phyloP scores from a whole-genome alignment of 495 filamentous ascomycete species.

The Daldinia concentrica region DNA sequence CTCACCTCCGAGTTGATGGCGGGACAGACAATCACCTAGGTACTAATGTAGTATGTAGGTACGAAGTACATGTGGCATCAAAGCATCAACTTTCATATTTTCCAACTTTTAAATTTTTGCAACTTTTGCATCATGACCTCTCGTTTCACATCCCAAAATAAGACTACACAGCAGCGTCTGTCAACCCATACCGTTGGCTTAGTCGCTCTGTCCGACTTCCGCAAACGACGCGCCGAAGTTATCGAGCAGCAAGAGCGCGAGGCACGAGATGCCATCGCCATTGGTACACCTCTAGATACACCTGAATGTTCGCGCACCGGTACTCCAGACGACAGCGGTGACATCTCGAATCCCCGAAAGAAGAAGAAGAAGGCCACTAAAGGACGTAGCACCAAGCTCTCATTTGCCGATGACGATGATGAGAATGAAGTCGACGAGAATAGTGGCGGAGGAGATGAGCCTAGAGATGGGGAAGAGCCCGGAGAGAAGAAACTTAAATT shows the following conservation, averaged over 20 bases:
- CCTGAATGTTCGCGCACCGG: conserved; percentile 52
- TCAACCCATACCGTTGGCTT: conserved; percentile 93
- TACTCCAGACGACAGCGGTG: conserved; percentile 51
- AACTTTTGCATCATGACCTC: conserved; percentile 46
- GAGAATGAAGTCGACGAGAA: conserved; percentile 22
- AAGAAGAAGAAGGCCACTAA: conserved; percentile 45
- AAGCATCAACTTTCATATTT: not conserved
- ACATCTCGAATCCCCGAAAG: conserved; percentile 49
- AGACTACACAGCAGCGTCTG: conserved; percentile 88
- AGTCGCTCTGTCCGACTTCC: conserved; percentile 91
- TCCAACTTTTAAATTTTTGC: not conserved
- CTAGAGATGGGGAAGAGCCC: conserved; percentile 75
- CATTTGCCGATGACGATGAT: conserved; percentile 53
- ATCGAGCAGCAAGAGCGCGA: conserved; percentile 90
- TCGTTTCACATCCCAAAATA: conserved; percentile 80
- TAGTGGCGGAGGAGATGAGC: conserved; percentile 53
- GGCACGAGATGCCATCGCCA: conserved; percentile 70
- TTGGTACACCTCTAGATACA: conserved; percentile 50
- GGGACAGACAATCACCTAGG: not conserved
- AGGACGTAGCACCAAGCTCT: conserved; percentile 47
- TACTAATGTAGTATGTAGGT: too few species aligned
- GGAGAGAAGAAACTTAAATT: conserved; percentile 59
- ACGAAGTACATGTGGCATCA: not conserved
- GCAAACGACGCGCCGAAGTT: conserved; percentile 94
- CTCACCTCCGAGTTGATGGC: not conserved